These are phyloP conservation scores for Arthroderma sp. DNA, from an alignment of 2,329 filamentous ascomycete genomes.

Conservation along the genomic window DNA sequence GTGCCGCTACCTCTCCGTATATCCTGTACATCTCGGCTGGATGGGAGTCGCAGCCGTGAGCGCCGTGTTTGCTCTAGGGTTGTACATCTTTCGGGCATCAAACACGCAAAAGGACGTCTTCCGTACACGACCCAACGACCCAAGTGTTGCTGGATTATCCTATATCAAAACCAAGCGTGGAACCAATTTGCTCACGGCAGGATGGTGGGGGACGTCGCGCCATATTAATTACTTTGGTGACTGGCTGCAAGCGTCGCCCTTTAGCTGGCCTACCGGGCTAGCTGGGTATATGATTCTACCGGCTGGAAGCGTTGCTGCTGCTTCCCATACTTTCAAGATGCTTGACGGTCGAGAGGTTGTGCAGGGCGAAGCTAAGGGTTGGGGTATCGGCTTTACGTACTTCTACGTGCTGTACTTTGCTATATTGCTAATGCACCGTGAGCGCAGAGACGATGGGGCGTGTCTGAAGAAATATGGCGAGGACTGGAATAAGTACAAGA, in stretches of 20 bases:
- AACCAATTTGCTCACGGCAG: constrained; percentile 11
- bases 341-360: constrained; percentile 9
- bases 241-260: constrained; percentile 15
- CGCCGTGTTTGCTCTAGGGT: constrained; percentile 58
- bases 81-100: constrained; percentile 82
- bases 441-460: constrained; percentile 16
- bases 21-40: constrained; percentile 67
- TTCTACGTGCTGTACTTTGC: constrained; percentile 18
- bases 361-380: constrained; percentile 10
- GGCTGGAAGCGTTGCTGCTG: constrained; percentile 1
- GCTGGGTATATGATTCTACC: constrained; percentile 15
- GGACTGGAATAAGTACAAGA: constrained; percentile 15
- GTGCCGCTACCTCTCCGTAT: constrained; percentile 68
- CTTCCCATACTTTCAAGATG: not conserved
- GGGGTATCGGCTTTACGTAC: constrained; percentile 16
- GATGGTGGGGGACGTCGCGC: constrained; percentile 16
- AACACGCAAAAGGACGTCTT: constrained; percentile 95
- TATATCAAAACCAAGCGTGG: constrained; percentile 59
- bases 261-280: constrained; percentile 14
- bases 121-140: constrained; percentile 73
- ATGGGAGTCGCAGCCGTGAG: constrained; percentile 53
- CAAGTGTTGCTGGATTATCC: constrained; percentile 63
- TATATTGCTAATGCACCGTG: constrained; percentile 16
- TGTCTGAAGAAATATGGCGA: constrained; percentile 17
- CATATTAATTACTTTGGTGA: constrained; percentile 18